A percentile compares a stretch with the other conserved stretches of the same genome.
Evolutionary conservation across 371 early-diverging fungal species (phyloP).

Genomic region (Neoconidiobolus thromboides): DNA sequence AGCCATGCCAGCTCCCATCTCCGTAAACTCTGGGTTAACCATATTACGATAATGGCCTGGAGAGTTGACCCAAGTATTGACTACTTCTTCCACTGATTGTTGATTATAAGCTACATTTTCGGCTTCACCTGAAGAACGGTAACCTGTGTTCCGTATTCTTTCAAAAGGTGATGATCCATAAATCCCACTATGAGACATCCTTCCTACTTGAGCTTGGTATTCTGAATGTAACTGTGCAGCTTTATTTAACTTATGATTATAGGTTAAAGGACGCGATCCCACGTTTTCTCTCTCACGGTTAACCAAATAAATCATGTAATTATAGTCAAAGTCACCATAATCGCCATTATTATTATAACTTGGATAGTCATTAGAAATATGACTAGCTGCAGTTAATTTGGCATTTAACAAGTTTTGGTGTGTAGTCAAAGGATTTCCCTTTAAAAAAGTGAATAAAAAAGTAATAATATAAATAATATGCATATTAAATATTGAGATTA

Average conservation of each 20-base stretch:
- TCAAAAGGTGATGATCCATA: constrained; percentile 7
- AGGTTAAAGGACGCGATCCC: not conserved
- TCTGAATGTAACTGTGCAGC: constrained; percentile 14
- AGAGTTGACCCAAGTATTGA: constrained; percentile 4
- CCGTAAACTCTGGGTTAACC: not conserved
- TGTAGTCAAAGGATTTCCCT: too few relatives aligned
- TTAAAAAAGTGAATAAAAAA: too few relatives aligned
- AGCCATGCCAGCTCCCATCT: not conserved
- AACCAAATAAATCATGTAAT: not conserved
- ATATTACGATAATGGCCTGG: constrained; percentile 4
- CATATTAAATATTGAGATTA: too few relatives aligned
- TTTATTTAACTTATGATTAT: constrained; percentile 5
- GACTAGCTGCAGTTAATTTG: too few relatives aligned
- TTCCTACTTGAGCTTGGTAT: constrained; percentile 10
- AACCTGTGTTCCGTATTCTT: constrained; percentile 7
- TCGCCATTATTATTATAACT: too few relatives aligned
- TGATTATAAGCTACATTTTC: constrained; percentile 24
- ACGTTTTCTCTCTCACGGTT: not conserved
- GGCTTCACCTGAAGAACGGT: constrained; percentile 10
- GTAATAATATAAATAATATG: too few relatives aligned
- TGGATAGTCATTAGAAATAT: too few relatives aligned
- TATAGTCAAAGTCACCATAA: not conserved
- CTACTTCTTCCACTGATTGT: constrained; percentile 1
- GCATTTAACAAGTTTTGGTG: too few relatives aligned
- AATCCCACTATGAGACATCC: constrained; percentile 15